Evolutionary conservation across 2,329 filamentous ascomycete species (phyloP).

Genomic region (Cryoendolithus antarcticus): DNA sequence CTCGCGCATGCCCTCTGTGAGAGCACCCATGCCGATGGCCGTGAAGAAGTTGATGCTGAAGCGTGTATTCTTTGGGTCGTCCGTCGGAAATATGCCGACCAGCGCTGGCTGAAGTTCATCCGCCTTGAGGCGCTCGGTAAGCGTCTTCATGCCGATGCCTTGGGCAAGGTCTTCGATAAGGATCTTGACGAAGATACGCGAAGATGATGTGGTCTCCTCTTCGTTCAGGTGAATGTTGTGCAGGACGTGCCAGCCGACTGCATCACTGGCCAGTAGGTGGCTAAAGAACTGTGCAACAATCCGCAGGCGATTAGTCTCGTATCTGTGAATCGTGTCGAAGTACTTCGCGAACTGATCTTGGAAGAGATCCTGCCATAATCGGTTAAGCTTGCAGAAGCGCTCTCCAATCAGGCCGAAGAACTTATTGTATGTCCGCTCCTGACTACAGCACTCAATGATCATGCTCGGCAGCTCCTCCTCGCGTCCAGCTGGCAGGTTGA

Average conservation of each 20-base stretch:
- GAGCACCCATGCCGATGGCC: constrained; percentile 84
- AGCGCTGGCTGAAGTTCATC: constrained; percentile 67
- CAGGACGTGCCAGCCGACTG: constrained; percentile 83
- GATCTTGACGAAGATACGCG: constrained; percentile 97
- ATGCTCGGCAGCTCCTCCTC: constrained; percentile 89
- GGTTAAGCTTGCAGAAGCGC: constrained; percentile 89
- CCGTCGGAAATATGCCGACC: constrained; percentile 76
- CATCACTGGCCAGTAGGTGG: constrained; percentile 76
- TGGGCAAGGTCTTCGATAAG: constrained; percentile 86
- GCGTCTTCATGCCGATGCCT: constrained; percentile 68
- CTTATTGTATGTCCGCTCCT: constrained; percentile 94
- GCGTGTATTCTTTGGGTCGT: constrained; percentile 78
- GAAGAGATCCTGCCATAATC: constrained; percentile 87
- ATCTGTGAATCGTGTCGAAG: constrained; percentile 94
- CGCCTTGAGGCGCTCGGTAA: constrained; percentile 66
- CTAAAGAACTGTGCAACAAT: constrained; percentile 95
- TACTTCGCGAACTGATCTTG: constrained; percentile 83
- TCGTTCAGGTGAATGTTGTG: constrained; percentile 82
- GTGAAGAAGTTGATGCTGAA: constrained; percentile 99
- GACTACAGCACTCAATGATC: constrained; percentile 93
- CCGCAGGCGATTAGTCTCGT: constrained; percentile 86
- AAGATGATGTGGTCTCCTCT: constrained; percentile 91
- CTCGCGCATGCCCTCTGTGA: constrained; percentile 93
- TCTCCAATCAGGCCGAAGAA: constrained; percentile 94
- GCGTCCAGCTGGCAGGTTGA: constrained; percentile 74